Conservation (phyloP, 352 stramenopile genomes). For the Pythium plurisporium region DNA sequence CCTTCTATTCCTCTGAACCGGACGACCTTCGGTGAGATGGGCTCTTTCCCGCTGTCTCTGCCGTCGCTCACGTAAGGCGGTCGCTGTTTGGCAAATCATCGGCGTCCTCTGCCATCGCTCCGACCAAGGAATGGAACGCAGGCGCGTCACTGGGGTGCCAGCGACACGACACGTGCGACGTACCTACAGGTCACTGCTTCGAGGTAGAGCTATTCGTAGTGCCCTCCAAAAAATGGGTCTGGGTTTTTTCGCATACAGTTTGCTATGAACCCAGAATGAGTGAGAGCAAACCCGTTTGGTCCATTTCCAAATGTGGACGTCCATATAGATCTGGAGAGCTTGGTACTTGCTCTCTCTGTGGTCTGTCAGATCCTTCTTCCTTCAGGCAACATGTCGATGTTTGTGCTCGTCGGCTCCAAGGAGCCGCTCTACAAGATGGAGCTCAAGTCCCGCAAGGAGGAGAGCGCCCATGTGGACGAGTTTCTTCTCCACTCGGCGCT, state of each 20-base stretch:
- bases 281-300: conserved; percentile 1
- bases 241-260: no score
- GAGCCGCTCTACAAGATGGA: conserved; percentile 87
- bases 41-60: conserved; percentile 3
- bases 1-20: neutral
- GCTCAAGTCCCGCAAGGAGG: conserved; percentile 73
- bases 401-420: conserved; percentile 82
- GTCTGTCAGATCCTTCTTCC: neutral
- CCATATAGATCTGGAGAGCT: no score
- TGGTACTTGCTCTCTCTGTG: no score
- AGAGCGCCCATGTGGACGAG: conserved; percentile 93
- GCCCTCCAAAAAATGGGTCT: neutral
- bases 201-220: neutral
- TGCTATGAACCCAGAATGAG: no score
- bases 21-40: conserved; percentile 8
- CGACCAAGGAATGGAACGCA: conserved; percentile 1
- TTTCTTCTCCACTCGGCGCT: conserved; percentile 98
- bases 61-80: conserved; percentile 2
- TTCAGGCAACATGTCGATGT: conserved; percentile 70
- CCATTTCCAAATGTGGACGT: neutral
- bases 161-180: no score
- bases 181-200: no score
- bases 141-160: conserved; percentile 10
- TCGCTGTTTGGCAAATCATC: conserved; percentile 19
- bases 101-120: neutral